These are phyloP conservation scores for Hymenoscyphus occultus DNA, from an alignment of 2,329 filamentous ascomycete genomes.

Conservation along the genomic window DNA sequence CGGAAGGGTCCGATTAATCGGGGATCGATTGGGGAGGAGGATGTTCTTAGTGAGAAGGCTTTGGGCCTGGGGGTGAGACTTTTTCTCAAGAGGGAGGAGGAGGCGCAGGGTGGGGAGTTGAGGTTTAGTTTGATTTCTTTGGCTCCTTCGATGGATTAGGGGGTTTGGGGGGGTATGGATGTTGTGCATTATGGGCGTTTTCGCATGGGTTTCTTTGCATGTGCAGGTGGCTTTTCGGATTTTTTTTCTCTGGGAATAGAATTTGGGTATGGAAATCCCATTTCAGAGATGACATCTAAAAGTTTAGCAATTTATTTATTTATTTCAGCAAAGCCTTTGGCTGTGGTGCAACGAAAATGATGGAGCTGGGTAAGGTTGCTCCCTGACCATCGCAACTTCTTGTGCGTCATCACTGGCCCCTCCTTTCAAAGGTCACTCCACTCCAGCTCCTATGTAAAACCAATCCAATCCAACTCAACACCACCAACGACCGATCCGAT, in stretches of 20 bases:
- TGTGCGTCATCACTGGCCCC: neutral
- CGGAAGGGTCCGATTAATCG: constrained; percentile 64
- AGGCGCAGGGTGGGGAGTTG: constrained; percentile 27
- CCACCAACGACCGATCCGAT: constrained; percentile 1
- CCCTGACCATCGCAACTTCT: neutral
- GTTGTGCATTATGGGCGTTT: constrained; percentile 8
- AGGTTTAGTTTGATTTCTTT: constrained; percentile 35
- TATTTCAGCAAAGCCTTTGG: neutral
- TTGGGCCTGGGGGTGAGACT: constrained; percentile 58
- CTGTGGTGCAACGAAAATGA: neutral
- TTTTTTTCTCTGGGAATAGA: neutral
- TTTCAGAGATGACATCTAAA: neutral
- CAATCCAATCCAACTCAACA: neutral
- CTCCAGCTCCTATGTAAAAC: constrained; percentile 2
- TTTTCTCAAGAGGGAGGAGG: constrained; percentile 36
- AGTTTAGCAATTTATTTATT: neutral
- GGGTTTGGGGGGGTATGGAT: neutral
- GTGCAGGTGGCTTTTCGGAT: neutral
- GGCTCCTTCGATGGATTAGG: constrained; percentile 18
- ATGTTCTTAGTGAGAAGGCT: constrained; percentile 72
- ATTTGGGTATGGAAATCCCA: neutral
- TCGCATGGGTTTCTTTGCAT: neutral
- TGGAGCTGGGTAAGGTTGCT: neutral
- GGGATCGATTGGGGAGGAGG: constrained; percentile 56
- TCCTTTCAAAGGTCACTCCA: neutral